Conservation (phyloP, 2,329 filamentous ascomycete species). For the Phyllosticta citribraziliensis region DNA sequence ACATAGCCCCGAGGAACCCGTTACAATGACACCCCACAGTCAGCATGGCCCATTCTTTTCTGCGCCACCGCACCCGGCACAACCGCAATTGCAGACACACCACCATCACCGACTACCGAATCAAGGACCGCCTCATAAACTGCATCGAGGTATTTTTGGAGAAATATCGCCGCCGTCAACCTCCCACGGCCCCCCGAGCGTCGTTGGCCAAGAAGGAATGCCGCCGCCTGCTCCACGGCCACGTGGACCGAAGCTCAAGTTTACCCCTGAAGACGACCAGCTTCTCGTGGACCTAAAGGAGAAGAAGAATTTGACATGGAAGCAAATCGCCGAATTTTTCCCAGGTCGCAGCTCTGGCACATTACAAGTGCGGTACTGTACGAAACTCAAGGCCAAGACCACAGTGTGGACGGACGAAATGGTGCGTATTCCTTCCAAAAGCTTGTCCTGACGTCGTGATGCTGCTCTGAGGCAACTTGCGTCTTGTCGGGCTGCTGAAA, state of each 20-base stretch:
- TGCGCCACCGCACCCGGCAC: slow-evolving; percentile 17
- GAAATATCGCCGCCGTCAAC: slow-evolving; percentile 25
- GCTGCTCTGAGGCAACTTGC: background rate
- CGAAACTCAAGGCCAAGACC: slow-evolving; percentile 87
- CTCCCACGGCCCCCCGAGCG: slow-evolving; percentile 60
- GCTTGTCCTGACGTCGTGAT: background rate
- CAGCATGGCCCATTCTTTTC: slow-evolving; percentile 17
- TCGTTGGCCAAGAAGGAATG: slow-evolving; percentile 83
- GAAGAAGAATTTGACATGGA: slow-evolving; percentile 91
- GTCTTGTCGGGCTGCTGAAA: background rate
- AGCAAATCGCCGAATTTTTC: slow-evolving; percentile 95
- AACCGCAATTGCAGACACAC: slow-evolving; percentile 38
- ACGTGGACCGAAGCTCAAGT: slow-evolving; percentile 83
- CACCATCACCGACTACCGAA: slow-evolving; percentile 76
- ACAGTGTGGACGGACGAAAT: slow-evolving; percentile 91
- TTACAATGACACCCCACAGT: slow-evolving; percentile 28
- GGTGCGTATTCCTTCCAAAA: slow-evolving; percentile 44
- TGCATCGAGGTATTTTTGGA: slow-evolving; percentile 49
- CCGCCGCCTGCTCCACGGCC: slow-evolving; percentile 70
- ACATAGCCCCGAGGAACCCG: slow-evolving; percentile 27
- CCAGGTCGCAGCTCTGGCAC: slow-evolving; percentile 84
- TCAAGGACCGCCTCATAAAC: slow-evolving; percentile 58
- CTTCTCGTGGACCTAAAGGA: slow-evolving; percentile 85
- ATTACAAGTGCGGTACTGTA: slow-evolving; percentile 88
- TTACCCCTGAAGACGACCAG: slow-evolving; percentile 84